Base-by-base conservation (phyloP, 1,284 basidiomycete genomes). In the Rhizoctonia solani region DNA sequence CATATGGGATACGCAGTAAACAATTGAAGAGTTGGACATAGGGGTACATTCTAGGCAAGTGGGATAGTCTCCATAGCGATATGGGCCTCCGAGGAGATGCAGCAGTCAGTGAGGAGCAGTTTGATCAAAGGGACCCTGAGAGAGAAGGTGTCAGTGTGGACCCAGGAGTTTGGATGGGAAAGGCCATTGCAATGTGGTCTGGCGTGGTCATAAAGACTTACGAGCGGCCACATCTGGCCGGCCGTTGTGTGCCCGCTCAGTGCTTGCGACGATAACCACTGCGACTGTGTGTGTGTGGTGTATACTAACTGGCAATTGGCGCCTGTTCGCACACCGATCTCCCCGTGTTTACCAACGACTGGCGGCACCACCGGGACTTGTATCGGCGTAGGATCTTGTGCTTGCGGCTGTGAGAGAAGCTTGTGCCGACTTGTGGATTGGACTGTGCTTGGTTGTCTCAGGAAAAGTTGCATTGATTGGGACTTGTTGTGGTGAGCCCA, bases 401-500 rank as follows among this genome's bases (percentile, higher is more conserved):
- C 16, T 16, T 5, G 41, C 41, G 41, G 16, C 41, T 44, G 41
- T 5, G 6, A 21, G n/a, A 16, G 41, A 44, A 44, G 41, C 41
- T 44, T 44, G 41, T 44, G 41, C 41, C 41, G 41, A 16, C 6
- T 16, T n/a, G 19, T 44, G 14, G 5, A 44, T 44, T 44, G 5
- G 14, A 16, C 19, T 16, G 4, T 16, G 19, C 4, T 44, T 44
- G 41, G 5, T 21, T 44, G 41, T 44, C 41, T 44, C 32, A 34
- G 32, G 32, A 34, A 34, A 34, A 11, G 11, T 4, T 34, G 11
- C n/a, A 44, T 44, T 44, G 29, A 47, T 34, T 19, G 19, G 44
- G 56, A 58, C n/a, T 34, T 42, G 34, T 46, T 59, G 44, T 21
- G 34, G 41, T 61, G 58, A 61, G 58, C 58, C 50, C 30, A 34